Evolutionary conservation across 2,329 filamentous ascomycete genomes (phyloP).

Genomic region (Fusarium lyarnte): DNA sequence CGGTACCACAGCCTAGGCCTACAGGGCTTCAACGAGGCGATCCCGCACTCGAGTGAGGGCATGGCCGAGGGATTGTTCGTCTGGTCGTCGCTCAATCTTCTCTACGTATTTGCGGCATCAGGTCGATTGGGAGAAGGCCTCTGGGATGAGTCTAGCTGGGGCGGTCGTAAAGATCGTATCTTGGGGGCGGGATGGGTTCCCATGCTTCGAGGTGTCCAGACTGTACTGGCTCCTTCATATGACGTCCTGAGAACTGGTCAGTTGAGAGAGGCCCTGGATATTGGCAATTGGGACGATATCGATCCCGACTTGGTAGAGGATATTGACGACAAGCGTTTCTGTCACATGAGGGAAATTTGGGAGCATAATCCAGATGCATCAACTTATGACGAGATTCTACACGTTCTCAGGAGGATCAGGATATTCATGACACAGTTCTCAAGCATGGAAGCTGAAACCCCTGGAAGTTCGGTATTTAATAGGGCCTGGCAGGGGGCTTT

Average conservation of each 20-base stretch:
- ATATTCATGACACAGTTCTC: constrained; percentile 7
- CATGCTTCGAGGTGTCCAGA: background rate
- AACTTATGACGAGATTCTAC: background rate
- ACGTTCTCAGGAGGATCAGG: background rate
- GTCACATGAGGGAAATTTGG: background rate
- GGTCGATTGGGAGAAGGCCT: background rate
- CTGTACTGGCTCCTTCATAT: background rate
- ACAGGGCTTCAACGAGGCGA: background rate
- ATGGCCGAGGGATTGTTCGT: background rate
- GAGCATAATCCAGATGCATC: background rate
- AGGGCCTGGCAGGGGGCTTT: background rate
- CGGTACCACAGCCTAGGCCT: background rate
- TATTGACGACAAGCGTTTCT: background rate
- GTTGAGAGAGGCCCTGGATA: background rate
- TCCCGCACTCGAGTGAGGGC: rapidly evolving
- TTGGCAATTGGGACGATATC: background rate
- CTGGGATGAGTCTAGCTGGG: background rate
- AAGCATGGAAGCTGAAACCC: background rate
- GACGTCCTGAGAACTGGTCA: background rate
- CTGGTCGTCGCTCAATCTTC: constrained; percentile 4
- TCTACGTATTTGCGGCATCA: background rate
- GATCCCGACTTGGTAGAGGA: background rate
- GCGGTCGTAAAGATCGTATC: background rate
- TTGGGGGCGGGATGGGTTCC: background rate
- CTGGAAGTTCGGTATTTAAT: background rate